Evolutionary conservation across 2,329 filamentous ascomycete genomes (phyloP), one percentile per base, ranked within the genome.

Genomic region (Daldinia sp.): DNA sequence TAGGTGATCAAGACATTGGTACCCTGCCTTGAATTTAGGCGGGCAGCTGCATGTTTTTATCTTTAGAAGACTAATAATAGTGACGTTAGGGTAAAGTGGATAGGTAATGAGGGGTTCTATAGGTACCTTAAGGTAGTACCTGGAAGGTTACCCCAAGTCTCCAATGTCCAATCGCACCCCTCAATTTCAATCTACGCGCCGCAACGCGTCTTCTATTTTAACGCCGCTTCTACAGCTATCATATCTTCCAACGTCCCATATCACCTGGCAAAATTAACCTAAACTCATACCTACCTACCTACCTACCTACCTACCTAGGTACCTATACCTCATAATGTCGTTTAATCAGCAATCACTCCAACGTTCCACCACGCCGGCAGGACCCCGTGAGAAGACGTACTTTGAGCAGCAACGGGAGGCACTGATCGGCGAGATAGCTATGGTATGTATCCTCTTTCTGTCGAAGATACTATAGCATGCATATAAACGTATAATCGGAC

Each of bases 391-490:
- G 58, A 87, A 86, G 77, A 80, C 87, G 0, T 91, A 90, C 70
- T 94, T 93, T 71, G 90, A 93, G 73, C 85, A 90, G 74, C 91
- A 94, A 79, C 86, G 91, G 63, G 89, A 90, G 71, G 81, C 87
- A 5, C 81, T 94, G 27, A 82, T 94, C 3, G 82, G 84, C 47
- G 91, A 94, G 69, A 92, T 94, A 70, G 90, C 89, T 63, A 83
- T 88, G 79, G 90, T 92, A 72, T 47, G 79, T 58, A 34, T 23
- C 13, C 17, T 13, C n/a, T 37, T 37, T 37, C 15, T 37, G n/a
- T n/a, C n/a, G n/a, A n/a, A 41, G 5, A 13, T 41, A 21, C 37
- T n/a, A 21, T 21, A 19, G 9, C 13, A 17, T 19, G 4, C 19
- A 3, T 15, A 39, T 39, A 39, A 5, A 17, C 4, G 8, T 19